Conservation (phyloP, 2,329 filamentous ascomycete genomes). For the Paracoccidioides lutzii region DNA sequence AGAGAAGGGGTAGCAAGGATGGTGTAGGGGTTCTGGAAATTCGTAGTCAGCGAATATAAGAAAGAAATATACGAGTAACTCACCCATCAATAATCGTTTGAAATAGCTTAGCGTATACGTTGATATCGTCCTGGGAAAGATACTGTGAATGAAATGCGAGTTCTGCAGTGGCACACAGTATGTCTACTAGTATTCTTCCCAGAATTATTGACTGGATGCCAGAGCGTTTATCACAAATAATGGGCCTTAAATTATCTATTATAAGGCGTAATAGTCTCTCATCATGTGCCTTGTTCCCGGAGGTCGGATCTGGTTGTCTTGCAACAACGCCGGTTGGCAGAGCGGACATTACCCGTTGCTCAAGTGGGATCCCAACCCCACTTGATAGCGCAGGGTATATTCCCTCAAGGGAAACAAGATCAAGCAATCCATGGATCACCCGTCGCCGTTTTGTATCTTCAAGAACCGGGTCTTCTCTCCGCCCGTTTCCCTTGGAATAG, state of each 20-base stretch:
- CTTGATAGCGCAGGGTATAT: constrained; percentile 32
- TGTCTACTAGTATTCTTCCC: constrained; percentile 29
- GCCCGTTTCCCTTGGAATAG: neutral
- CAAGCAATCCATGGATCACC: constrained; percentile 28
- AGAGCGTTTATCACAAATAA: constrained; percentile 21
- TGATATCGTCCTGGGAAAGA: constrained; percentile 10
- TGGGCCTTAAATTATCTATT: constrained; percentile 17
- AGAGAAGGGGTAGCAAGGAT: constrained; percentile 24
- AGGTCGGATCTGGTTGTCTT: constrained; percentile 16
- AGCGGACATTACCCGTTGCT: constrained; percentile 32
- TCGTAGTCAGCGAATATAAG: neutral
- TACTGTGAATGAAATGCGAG: constrained; percentile 26
- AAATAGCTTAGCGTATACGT: constrained; percentile 16
- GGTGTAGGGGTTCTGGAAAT: constrained; percentile 23
- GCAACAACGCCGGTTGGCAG: constrained; percentile 32
- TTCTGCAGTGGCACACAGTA: constrained; percentile 28
- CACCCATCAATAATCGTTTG: constrained; percentile 25
- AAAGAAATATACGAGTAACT: neutral
- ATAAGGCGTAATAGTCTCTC: constrained; percentile 21
- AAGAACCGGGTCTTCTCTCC: constrained; percentile 19
- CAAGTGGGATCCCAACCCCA: constrained; percentile 32
- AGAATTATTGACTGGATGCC: constrained; percentile 29
- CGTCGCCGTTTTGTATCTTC: constrained; percentile 32
- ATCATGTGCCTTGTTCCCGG: constrained; percentile 15
- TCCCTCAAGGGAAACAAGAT: constrained; percentile 33